phyloP scores from a whole-genome alignment of 169 alveolate genomes.

The Plasmodium knowlesi region DNA sequence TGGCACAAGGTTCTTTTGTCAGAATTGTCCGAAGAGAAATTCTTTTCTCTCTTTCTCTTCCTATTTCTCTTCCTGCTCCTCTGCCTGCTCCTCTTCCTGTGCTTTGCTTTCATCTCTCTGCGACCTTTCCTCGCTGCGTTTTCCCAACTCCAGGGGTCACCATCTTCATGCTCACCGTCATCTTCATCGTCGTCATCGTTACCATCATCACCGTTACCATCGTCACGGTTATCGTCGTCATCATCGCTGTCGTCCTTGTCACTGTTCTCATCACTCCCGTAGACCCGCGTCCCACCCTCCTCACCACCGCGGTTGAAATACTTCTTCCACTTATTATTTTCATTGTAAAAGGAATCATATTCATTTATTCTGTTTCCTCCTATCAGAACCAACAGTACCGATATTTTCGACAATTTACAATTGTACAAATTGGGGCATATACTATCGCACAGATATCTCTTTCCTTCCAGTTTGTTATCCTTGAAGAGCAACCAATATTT shows the following conservation, averaged over 20 bases:
- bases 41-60: neutral
- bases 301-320: conserved; percentile 7
- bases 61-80: neutral
- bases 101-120: neutral
- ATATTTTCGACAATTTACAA: conserved; percentile 51
- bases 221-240: neutral
- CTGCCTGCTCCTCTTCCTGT: neutral
- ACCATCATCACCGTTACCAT: neutral
- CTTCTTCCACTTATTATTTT: conserved; percentile 57
- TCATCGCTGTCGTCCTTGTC: neutral
- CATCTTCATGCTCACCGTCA: neutral
- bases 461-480: conserved; percentile 60
- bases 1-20: conserved; percentile 86
- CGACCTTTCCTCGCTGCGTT: neutral
- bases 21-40: conserved; percentile 13
- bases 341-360: conserved; percentile 47
- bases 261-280: too few species aligned
- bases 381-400: conserved; percentile 40
- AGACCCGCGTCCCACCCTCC: neutral
- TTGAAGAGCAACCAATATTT: conserved; percentile 57
- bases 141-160: neutral
- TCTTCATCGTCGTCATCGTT: neutral
- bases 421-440: conserved; percentile 69
- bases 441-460: conserved; percentile 59
- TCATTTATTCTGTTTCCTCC: conserved; percentile 67